Evolutionary conservation across 2,329 filamentous ascomycete genomes (phyloP), one percentile per base, ranked within the genome.

Genomic region (Colletotrichum ledebouriae): DNA sequence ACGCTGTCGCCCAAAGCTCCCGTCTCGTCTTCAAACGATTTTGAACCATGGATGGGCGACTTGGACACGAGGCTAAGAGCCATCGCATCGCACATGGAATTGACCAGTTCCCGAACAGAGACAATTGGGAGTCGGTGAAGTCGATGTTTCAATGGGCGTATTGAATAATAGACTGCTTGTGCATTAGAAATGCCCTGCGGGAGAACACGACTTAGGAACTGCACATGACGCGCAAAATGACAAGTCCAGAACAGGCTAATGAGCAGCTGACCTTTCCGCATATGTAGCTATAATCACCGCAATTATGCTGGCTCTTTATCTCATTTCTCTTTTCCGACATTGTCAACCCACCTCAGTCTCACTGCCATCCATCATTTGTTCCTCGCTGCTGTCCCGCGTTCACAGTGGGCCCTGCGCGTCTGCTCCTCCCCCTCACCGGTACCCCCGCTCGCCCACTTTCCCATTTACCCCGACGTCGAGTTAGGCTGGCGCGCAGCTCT

Each of bases 381-480:
- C 46, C 12, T 25, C 34, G 33, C 20, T 56, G 49, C 59, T 39
- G 49, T 62, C 12, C 46, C 34, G 57, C 44, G 37, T 53, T 34
- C 29, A 42, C 22, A 15, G 59, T 61, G 59, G 59, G 37, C 37
- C 59, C 34, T 39, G 13, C 29, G 13, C 33, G 34, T 34, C 29
- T 59, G 22, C 17, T 59, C 6, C 33, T 49, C n/a, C 56, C 57
- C 42, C 17, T 59, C 57, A 59, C 57, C 57, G 29, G 57, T n/a
- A 3, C 58, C 58, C 25, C 37, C 34, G 59, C 37, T 12, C 17
- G 22, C 47, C 47, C 47, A 22, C 22, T 44, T 60, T 15, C 25
- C 59, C 41, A 62, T 62, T 62, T 62, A 62, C 50, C 59, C 59
- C 50, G 37, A 55, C 6, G 22, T 56, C 17, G 13, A 62, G 59